These are phyloP conservation scores for Zizania latifolia DNA, from an alignment of 176 grass and related monocot genomes.

Conservation along the genomic window DNA sequence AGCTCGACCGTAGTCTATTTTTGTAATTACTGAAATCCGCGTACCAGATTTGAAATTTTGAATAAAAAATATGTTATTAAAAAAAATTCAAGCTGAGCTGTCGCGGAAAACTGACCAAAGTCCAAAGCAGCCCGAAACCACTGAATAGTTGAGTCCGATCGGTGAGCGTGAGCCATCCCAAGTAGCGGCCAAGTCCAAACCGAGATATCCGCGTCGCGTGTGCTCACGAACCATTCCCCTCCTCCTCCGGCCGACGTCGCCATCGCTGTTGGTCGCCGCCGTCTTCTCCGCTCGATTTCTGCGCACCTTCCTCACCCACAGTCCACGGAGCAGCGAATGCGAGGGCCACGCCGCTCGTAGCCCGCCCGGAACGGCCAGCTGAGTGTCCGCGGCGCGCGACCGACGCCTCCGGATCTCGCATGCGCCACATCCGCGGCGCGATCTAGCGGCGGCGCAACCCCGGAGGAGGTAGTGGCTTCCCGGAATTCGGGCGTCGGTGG, in stretches of 20 bases:
- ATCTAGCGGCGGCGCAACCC: constrained; percentile 27
- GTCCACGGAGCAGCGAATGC: constrained; percentile 15
- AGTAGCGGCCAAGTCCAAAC: constrained; percentile 1
- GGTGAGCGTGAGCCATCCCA: background rate
- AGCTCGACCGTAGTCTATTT: too few species aligned
- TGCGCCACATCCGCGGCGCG: constrained; percentile 25
- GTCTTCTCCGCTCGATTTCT: constrained; percentile 3
- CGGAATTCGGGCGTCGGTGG: background rate
- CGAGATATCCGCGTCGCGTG: constrained; percentile 30
- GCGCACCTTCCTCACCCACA: background rate
- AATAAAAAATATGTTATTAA: too few species aligned
- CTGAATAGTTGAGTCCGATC: too few species aligned
- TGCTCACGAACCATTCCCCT: constrained; percentile 2
- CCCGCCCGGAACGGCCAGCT: background rate
- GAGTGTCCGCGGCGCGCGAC: background rate
- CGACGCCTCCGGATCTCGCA: constrained; percentile 40
- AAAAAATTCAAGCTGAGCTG: too few species aligned
- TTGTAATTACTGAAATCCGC: too few species aligned
- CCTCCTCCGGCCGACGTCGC: constrained; percentile 13
- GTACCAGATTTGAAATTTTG: too few species aligned
- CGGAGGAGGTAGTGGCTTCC: background rate
- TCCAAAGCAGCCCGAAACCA: too few species aligned
- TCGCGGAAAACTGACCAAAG: too few species aligned
- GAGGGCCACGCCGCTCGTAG: background rate
- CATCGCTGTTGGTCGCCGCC: constrained; percentile 15